These are phyloP conservation scores for Phytophthora sojae DNA, from an alignment of 352 stramenopile genomes.

Conservation along the genomic window DNA sequence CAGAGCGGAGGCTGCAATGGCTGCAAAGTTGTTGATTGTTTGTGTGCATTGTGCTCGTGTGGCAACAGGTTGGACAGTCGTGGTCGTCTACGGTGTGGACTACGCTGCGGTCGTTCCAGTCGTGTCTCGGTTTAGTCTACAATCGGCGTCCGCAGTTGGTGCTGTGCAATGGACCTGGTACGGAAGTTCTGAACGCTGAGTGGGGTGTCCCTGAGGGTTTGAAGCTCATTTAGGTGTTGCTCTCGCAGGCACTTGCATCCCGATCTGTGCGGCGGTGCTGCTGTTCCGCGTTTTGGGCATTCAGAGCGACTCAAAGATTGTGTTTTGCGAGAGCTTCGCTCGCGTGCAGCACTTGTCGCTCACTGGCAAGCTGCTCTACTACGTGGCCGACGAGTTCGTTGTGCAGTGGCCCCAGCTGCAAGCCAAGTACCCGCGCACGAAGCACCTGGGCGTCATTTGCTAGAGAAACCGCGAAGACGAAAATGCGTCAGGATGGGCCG, in stretches of 20 bases:
- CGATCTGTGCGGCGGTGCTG: constrained; percentile 88
- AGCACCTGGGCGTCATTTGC: constrained; percentile 90
- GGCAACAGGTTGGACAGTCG: constrained; percentile 89
- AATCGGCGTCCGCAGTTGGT: constrained; percentile 85
- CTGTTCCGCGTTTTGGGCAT: constrained; percentile 86
- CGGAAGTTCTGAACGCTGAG: neutral
- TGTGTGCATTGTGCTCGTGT: neutral
- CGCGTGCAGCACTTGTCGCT: constrained; percentile 93
- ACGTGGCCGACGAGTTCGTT: constrained; percentile 93
- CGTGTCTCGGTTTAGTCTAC: constrained; percentile 82
- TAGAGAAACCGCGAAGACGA: constrained; percentile 37
- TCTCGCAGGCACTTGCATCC: constrained; percentile 91
- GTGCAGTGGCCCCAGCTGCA: constrained; percentile 95
- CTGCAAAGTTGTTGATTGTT: constrained; percentile 1
- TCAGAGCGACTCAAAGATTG: constrained; percentile 71
- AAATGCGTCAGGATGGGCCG: constrained; percentile 3
- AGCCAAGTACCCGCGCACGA: constrained; percentile 78
- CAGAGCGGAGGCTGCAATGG: neutral
- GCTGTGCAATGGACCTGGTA: constrained; percentile 93
- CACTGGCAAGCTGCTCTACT: constrained; percentile 94
- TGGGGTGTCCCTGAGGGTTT: neutral
- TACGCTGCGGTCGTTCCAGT: constrained; percentile 82
- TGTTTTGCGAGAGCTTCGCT: constrained; percentile 96
- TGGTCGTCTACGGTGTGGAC: constrained; percentile 91
- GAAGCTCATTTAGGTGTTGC: constrained; percentile 5